Evolutionary conservation across 1,284 basidiomycete species (phyloP), one percentile per base, ranked within the genome.

Genomic region (Ceraceosorus bombacis): DNA sequence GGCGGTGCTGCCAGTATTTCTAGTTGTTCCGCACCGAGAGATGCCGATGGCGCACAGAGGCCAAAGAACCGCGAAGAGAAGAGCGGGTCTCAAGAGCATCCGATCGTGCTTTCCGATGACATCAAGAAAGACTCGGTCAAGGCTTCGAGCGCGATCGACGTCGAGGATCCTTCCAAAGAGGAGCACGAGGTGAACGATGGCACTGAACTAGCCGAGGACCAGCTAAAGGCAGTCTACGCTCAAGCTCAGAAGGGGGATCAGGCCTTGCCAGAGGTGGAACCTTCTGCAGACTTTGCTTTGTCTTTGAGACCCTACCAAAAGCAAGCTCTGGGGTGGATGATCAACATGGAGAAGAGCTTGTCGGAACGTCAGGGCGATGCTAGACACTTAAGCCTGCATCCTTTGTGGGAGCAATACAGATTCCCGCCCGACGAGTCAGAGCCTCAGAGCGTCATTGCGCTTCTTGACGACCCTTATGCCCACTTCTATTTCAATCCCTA

Each of bases 271-370:
- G 87, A 88, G 77, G 90, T 89, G 82, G 87, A 94, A 40, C 89
- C 93, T 5, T 82, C 86, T 0, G 81, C 85, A 2, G 85, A 86
- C 0, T 98, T 98, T 78, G 81, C 84, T 0, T 82, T 96, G 53
- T 86, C 82, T 0, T 79, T 97, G 38, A 85, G 91, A 51, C 74
- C 78, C 1, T 98, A 98, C 78, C 94, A 97, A 74, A 95, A 92
- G 72, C 93, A 98, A 78, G 93, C 92, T 2, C 81, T 97, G 67
- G 89, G 89, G 49, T 98, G 94, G 93, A 93, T 97, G 92, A 82
- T 85, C 65, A 88, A 86, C 1, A 83, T 93, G 67, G 94, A 96
- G 79, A 84, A 58, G 12, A 60, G 58, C 41, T 52, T 58, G 53
- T 55, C 53, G 13, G 6, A 36, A 38, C 12, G 13, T 15, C 55